Base-by-base conservation (phyloP, 257 asterid species). In the Ligustrum vulgare region DNA sequence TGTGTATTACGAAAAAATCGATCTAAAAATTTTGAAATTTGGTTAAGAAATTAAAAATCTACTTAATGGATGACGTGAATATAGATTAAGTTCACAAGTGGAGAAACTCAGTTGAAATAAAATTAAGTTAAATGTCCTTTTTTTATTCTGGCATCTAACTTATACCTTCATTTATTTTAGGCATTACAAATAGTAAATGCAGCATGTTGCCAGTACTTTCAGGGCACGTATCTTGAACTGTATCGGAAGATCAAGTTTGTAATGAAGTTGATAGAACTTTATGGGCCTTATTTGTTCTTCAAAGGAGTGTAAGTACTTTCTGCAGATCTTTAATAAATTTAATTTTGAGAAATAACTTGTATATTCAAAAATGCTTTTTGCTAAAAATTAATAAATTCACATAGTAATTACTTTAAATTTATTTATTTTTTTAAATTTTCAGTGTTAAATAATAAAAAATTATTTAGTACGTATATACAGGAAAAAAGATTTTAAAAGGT, bases 261-360 rank as follows among this genome's bases (percentile, higher is more conserved):
- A 56, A 82, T 80, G 87, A 72, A 79, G 22, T 60, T 85, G 73
- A 63, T 78, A 22, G 87, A 85, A 4, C 87, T 85, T 49, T 85
- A 82, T 25, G 80, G 69, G 5, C 89, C 89, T 13, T 86, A 83
- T 41, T 69, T 86, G 82, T 86, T 86, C 73, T 86, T 81, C 82
- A 76, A 83, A 64, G 87, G 75, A 64, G 58, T 49, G 89, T 81
- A 72, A 86, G 86, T 56, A 8, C 73, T 33, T 56, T 79, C 75
- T 15, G 28, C n/a, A n/a, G n/a, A 12, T 72, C 32, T 9, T 41
- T 41, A 10, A 10, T 41, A 41, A 41, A 41, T 41, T 41, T 11
- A 41, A 2, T 2, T 41, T 11, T 11, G 12, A 2, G 49, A n/a
- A n/a, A n/a, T 10, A 9, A 39, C 12, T 37, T 37, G 3, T 11